Conservation (phyloP, 495 filamentous ascomycete species). For the Achaetomiella virescens region DNA sequence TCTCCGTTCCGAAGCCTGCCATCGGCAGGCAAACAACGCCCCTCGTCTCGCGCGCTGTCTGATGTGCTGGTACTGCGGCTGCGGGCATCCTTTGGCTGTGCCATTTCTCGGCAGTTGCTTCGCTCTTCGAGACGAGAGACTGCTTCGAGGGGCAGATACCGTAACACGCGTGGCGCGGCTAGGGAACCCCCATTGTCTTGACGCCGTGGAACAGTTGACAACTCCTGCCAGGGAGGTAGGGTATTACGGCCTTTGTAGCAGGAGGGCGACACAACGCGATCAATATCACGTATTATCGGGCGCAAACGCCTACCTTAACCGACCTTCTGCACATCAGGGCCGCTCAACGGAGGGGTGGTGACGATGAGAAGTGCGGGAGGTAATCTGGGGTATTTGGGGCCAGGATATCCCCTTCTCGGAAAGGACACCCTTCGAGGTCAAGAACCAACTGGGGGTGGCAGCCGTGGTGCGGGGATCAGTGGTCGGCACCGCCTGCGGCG, state of each 20-base stretch:
- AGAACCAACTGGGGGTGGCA: no score
- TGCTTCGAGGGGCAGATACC: background rate
- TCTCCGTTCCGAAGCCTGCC: background rate
- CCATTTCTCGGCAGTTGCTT: background rate
- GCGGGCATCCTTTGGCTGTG: background rate
- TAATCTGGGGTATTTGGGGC: no score
- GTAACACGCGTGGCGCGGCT: conserved; percentile 14
- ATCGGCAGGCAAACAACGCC: background rate
- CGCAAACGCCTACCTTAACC: background rate
- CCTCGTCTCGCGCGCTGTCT: background rate
- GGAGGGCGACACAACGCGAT: background rate
- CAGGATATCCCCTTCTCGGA: no score
- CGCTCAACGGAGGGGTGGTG: no score
- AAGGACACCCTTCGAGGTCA: no score
- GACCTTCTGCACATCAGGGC: no score
- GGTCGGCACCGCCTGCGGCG: no score
- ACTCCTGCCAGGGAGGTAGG: background rate
- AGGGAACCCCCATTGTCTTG: conserved; percentile 2
- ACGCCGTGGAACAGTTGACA: conserved; percentile 8
- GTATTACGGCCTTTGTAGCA: conserved; percentile 8
- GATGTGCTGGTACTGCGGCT: background rate
- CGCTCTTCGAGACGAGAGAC: background rate
- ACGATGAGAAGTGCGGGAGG: no score
- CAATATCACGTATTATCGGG: background rate
- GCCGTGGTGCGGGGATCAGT: no score